Evolutionary conservation across 2,329 filamentous ascomycete genomes (phyloP), one percentile per base, ranked within the genome.

Genomic region (Ampelomyces quisqualis): DNA sequence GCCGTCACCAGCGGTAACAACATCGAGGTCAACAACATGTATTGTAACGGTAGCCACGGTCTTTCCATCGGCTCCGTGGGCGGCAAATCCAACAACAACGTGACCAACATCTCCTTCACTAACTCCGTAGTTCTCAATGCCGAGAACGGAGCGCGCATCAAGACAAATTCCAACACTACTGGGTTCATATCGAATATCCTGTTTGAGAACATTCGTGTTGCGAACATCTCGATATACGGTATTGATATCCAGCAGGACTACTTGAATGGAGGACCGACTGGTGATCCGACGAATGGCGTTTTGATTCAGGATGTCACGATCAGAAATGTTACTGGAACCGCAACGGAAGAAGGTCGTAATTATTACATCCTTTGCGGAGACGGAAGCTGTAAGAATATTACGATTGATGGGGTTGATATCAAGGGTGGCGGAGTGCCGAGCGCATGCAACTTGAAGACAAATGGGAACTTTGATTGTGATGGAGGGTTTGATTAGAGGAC

Each of bases 41-140:
- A 69, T 17, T 78, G 75, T 56, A 67, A 68, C 2, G 74, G 75
- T 13, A 73, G 75, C 13, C 77, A 79, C 52, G 78, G 78, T 28
- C 65, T 82, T 2, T 78, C 76, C 26, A 78, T 82, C 51, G 77
- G 78, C 17, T 77, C 74, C 2, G 74, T 81, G 3, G 77, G 78
- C 21, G 48, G 50, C 32, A 56, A 47, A 33, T 49, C 47, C 18
- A 49, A 79, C 62, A 57, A 55, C 37, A 45, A 41, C 27, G 52
- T 57, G 7, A 50, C 43, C 19, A 47, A 49, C 37, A 40, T 82
- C 11, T 68, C 61, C 15, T 76, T 82, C 53, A 54, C 65, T 7
- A 67, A 73, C 45, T 75, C 70, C 2, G 68, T 63, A 3, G 68
- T 81, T 34, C 65, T 56, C 34, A 65, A 79, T 55, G 77, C 74